Percentiles rank a stretch among this genome's conserved stretches.
These are phyloP conservation scores for Eutrema salsugineum DNA, from an alignment of 441 rosid species.

Conservation along the genomic window DNA sequence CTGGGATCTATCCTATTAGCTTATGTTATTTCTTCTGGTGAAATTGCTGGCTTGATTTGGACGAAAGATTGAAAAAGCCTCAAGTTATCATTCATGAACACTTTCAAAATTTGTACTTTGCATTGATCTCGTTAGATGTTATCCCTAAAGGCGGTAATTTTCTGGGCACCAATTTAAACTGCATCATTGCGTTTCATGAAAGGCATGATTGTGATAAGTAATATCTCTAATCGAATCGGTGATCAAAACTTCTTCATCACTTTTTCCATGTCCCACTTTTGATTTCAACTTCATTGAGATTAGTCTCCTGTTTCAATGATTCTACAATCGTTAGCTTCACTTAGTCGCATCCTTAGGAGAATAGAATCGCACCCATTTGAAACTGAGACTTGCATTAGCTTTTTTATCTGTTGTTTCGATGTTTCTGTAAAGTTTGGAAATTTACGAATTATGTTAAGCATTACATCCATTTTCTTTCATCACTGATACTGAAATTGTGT, in stretches of 20 bases:
- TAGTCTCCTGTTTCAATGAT: background rate
- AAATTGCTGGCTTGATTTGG: slow-evolving; percentile 1
- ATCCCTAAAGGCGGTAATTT: background rate
- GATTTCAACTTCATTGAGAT: background rate
- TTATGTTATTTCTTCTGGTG: background rate
- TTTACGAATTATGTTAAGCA: background rate
- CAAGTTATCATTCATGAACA: background rate
- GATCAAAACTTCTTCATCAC: background rate
- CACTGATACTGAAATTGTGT: background rate
- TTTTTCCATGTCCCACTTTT: background rate
- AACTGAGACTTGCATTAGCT: background rate
- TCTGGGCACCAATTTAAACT: background rate
- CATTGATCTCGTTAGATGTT: background rate
- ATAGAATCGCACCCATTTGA: background rate
- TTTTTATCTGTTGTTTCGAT: background rate
- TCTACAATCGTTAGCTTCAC: background rate
- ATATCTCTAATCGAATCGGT: background rate
- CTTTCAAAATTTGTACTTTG: background rate
- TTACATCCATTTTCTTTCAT: background rate
- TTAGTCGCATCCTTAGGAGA: background rate
- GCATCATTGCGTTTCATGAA: slow-evolving; percentile 5
- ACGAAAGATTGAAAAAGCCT: background rate
- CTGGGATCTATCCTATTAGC: slow-evolving; percentile 7
- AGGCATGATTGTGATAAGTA: background rate
- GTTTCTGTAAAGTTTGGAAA: background rate